phyloP scores from a whole-genome alignment of 352 stramenopile species.

The Phytophthora kernoviae region DNA sequence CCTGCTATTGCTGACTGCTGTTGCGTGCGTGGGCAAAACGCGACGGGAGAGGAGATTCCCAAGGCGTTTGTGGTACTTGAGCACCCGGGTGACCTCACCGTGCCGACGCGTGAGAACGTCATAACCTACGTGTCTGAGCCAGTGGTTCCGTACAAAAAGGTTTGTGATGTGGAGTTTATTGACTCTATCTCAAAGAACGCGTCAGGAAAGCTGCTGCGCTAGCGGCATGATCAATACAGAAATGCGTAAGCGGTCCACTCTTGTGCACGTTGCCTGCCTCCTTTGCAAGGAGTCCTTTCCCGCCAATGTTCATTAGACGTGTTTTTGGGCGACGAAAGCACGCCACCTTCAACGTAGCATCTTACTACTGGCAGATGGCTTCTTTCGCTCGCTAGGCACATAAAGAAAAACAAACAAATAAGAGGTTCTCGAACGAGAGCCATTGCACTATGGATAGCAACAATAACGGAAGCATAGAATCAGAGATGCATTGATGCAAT shows the following conservation, averaged over 20 bases:
- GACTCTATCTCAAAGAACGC: constrained; percentile 87
- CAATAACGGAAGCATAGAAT: no score
- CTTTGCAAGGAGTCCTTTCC: no score
- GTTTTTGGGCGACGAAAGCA: no score
- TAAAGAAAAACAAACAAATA: no score
- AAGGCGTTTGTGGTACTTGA: constrained; percentile 90
- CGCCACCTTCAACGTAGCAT: no score
- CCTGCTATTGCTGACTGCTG: constrained; percentile 69
- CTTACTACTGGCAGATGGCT: no score
- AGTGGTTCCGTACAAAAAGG: constrained; percentile 85
- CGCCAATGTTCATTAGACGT: no score
- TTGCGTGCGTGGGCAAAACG: constrained; percentile 58
- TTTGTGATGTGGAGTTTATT: constrained; percentile 86
- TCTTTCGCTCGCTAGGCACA: no score
- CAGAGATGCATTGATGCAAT: not conserved
- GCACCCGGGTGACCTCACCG: constrained; percentile 16
- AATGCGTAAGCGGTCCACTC: not conserved
- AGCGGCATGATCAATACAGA: constrained; percentile 49
- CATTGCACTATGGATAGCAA: no score
- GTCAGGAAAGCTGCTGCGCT: constrained; percentile 88
- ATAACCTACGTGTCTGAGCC: constrained; percentile 80
- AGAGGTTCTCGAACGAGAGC: no score
- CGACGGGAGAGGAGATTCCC: constrained; percentile 80
- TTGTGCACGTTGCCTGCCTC: no score
- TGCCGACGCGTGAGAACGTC: constrained; percentile 62